Evolutionary conservation across 441 rosid genomes (phyloP), one percentile per base, ranked within the genome.

Genomic region (Kokia cookei): DNA sequence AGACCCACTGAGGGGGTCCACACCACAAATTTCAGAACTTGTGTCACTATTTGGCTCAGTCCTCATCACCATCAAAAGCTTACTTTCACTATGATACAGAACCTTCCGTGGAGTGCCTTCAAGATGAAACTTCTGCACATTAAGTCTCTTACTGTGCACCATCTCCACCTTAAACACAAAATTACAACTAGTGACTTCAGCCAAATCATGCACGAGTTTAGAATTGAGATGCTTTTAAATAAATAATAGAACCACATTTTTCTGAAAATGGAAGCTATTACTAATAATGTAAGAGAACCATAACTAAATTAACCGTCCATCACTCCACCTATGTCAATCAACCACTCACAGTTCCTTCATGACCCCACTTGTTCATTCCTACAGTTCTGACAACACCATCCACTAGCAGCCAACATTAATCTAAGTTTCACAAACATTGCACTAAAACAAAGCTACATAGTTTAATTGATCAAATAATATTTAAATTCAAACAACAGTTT

Each of bases 91-190:
- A 76, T 96, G 99, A 85, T 92, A 96, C 51, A 93, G 80, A 80
- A 93, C 91, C 91, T 91, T 93, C 76, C 97, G 87, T 4, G 91
- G 97, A 69, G 98, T 96, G 77, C 99, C 98, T 79, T 90, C 99
- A 84, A 96, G 87, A 78, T 89, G 89, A 90, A 93, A 90, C 84
- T 93, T 96, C 86, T 90, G 99, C 65, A 88, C 96, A 79, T 91
- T 96, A 59, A 93, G 93, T 81, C 98, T 89, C 80, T 87, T 92
- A 82, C 89, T 84, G 73, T 88, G 94, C 82, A 90, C 96, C 98
- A 96, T 96, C 82, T 96, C 99, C 83, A 93, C 98, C 99, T 96
- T 80, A 73, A 84, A 78, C 79, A 76, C 53, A 10, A 51, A 51
- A 55, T 19, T 55, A 43, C 0, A 65, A 35, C 61, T 29, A 53